phyloP scores from a whole-genome alignment of 2,329 filamentous ascomycete genomes.

The Colletotrichum filicis region DNA sequence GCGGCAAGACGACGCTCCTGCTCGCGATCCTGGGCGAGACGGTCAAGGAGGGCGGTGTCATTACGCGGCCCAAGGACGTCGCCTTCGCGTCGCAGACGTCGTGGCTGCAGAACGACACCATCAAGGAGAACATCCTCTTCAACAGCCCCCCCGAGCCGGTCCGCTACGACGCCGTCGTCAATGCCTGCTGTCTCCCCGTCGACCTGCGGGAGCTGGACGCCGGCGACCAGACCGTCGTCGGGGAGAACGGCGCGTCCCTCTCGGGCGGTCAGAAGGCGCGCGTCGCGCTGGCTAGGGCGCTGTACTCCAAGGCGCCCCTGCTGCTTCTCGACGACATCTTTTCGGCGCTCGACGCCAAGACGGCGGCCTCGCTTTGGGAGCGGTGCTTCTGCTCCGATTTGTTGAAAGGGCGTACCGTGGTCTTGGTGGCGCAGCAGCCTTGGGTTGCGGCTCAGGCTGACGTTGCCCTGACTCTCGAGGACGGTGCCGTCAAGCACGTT shows the following conservation, averaged over 20 bases:
- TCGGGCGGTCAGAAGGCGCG: conserved; percentile 68
- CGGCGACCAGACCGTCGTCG: conserved; percentile 63
- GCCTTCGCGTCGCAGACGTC: conserved; percentile 68
- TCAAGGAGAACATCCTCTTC: conserved; percentile 66
- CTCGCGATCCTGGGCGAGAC: conserved; percentile 66
- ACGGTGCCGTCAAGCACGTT: conserved; percentile 52
- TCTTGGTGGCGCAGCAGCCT: conserved; percentile 67
- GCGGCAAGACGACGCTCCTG: conserved; percentile 67
- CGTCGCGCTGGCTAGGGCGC: conserved; percentile 65
- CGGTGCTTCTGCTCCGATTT: conserved; percentile 67
- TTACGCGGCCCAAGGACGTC: conserved; percentile 62
- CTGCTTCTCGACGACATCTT: conserved; percentile 70
- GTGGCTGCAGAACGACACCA: conserved; percentile 68
- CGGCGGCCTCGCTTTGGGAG: conserved; percentile 65
- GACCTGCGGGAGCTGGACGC: conserved; percentile 63
- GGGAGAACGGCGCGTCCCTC: conserved; percentile 65
- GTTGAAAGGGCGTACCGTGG: conserved; percentile 62
- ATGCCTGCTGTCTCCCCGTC: conserved; percentile 63
- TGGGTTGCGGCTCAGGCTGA: conserved; percentile 65
- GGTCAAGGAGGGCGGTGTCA: conserved; percentile 57
- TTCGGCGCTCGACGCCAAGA: conserved; percentile 69
- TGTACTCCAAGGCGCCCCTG: conserved; percentile 67
- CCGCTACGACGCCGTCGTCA: conserved; percentile 66
- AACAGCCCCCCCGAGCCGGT: conserved; percentile 59
- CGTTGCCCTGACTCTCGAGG: conserved; percentile 57